phyloP scores from a whole-genome alignment of 1,284 basidiomycete species.

The Inonotus hispidus region DNA sequence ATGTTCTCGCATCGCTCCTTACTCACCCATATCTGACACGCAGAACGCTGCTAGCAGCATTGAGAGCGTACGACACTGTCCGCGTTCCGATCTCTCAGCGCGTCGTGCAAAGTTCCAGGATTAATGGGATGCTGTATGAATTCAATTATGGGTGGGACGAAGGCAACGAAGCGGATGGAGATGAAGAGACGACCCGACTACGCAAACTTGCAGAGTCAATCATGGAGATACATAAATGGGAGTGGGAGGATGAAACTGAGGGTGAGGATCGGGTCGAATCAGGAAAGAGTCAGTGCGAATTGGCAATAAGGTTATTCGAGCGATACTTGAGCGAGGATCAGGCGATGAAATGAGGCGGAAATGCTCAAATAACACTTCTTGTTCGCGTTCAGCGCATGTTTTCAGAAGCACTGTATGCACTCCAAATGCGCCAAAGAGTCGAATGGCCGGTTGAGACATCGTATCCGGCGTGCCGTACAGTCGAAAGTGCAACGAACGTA shows the following conservation, averaged over 20 bases:
- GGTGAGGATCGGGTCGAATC: neutral
- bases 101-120: constrained; percentile 15
- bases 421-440: too few relatives aligned
- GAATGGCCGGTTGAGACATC: too few relatives aligned
- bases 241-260: constrained; percentile 6
- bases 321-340: neutral
- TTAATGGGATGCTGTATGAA: constrained; percentile 21
- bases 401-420: too few relatives aligned
- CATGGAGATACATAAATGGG: constrained; percentile 13
- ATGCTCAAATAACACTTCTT: too few relatives aligned
- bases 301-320: neutral
- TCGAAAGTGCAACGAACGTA: too few relatives aligned
- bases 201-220: constrained; percentile 4
- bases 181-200: neutral
- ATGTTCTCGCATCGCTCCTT: constrained; percentile 41
- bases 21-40: constrained; percentile 34
- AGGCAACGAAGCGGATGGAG: neutral
- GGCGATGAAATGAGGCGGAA: neutral
- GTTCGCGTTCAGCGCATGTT: too few relatives aligned
- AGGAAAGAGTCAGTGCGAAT: constrained; percentile 2
- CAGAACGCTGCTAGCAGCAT: constrained; percentile 26
- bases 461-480: too few relatives aligned
- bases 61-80: constrained; percentile 20
- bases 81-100: constrained; percentile 18
- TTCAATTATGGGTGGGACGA: constrained; percentile 19